Evolutionary conservation across 108 stramenopile genomes (phyloP).

Genomic region (Skeletonema grethae): DNA sequence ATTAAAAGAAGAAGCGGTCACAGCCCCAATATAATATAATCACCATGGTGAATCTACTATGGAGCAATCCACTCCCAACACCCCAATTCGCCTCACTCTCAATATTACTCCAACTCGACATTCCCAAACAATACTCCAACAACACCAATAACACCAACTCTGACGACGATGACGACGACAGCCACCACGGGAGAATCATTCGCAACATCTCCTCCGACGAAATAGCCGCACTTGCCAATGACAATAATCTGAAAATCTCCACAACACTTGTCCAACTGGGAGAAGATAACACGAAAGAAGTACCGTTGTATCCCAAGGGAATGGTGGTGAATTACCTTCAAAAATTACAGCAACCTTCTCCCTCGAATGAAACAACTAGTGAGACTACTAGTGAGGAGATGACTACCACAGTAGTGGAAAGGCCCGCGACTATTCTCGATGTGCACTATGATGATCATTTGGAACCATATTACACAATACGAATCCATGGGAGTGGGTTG

Average conservation of each 20-base stretch:
- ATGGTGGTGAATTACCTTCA: background rate
- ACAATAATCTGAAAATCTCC: constrained; percentile 1
- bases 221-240: background rate
- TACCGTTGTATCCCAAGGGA: constrained; percentile 16
- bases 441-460: constrained; percentile 22
- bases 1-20: no score
- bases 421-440: background rate
- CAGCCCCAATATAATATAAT: no score
- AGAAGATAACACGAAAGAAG: constrained; percentile 5
- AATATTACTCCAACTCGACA: constrained; percentile 27
- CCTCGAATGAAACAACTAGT: no score
- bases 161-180: background rate
- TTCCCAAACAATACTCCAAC: constrained; percentile 4
- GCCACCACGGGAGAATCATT: background rate
- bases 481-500: background rate
- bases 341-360: background rate
- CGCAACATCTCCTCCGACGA: background rate
- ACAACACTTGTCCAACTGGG: background rate
- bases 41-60: constrained; percentile 34
- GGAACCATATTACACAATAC: constrained; percentile 11
- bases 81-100: constrained; percentile 49
- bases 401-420: background rate
- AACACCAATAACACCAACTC: background rate
- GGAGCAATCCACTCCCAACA: constrained; percentile 29
- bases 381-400: no score